Evolutionary conservation across 176 grass and related monocot species (phyloP).

Genomic region (Carex pumila): DNA sequence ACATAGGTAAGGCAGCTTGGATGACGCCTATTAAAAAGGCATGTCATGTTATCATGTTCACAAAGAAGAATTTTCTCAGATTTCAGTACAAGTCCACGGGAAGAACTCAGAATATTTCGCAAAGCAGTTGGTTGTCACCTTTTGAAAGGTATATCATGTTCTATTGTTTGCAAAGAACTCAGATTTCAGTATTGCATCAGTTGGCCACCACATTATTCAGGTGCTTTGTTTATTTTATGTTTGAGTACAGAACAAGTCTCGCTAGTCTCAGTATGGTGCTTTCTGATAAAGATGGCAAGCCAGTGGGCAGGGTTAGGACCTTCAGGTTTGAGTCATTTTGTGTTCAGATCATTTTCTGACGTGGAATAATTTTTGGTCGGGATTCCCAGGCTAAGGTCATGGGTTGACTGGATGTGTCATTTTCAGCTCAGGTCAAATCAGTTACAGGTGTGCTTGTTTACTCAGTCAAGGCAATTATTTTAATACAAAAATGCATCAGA

Average conservation of each 20-base stretch:
- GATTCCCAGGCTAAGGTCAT: not conserved
- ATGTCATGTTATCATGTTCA: slow-evolving; percentile 9
- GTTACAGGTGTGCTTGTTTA: not conserved
- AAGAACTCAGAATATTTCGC: not conserved
- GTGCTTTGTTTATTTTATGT: not conserved
- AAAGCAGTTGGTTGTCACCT: not conserved
- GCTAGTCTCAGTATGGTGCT: not conserved
- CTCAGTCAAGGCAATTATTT: not conserved
- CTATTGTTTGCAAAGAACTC: slow-evolving; percentile 14
- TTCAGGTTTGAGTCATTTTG: not conserved
- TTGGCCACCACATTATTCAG: not conserved
- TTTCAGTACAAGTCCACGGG: not conserved
- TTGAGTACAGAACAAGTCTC: not conserved
- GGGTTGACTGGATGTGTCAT: not conserved
- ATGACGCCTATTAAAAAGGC: not conserved
- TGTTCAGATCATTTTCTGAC: not conserved
- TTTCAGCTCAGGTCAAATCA: not conserved
- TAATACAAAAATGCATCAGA: not conserved
- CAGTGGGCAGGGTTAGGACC: not conserved
- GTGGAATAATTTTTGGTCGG: not conserved
- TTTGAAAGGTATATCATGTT: slow-evolving; percentile 3
- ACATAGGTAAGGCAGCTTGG: not conserved
- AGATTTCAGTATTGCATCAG: slow-evolving; percentile 10
- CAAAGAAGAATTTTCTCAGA: slow-evolving; percentile 24
- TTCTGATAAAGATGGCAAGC: not conserved